Evolutionary conservation across 495 filamentous ascomycete genomes (phyloP), one percentile per base, ranked within the genome.

Genomic region (Penicillium arizonense): DNA sequence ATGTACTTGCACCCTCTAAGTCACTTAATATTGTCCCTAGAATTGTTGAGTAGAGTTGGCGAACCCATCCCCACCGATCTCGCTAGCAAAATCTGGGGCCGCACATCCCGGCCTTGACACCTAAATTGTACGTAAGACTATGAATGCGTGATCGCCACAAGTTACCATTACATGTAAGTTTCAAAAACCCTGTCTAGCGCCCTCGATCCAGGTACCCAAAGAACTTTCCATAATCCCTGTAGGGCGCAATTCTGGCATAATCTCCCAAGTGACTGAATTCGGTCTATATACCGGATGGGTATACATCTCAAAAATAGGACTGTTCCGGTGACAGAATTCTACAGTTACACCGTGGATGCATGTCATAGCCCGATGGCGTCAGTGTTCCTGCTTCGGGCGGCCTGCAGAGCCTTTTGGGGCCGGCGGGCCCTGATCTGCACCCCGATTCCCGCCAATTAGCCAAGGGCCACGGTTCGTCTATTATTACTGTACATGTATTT

Each of bases 81-180:
- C 61, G 61, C 61, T 65, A 65, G 62, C 47, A 36, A 60, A 65
- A 65, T 58, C 63, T 65, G 63, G 63, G 63, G 63, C 63, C 63
- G 63, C 60, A 63, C 54, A 53, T 59, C 59, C 54, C 56, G 55
- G 37, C 50, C 47, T 57, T 53, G 45, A 59, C 37, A 56, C 36
- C 35, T 56, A 32, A 30, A 30, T 30, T 30, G 28, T 30, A 30
- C 28, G 28, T 30, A 30, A 30, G 28, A 30, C 28, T 18, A 18
- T 18, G 18, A 18, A 18, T 18, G 18, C 1, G 18, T 18, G 18
- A 18, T 18, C 18, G 18, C 18, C 18, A 18, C 18, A 18, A 18
- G 18, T 18, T 18, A 18, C 18, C 18, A 37, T 37, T 18, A 18
- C n/a, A 16, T 39, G 14, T 12, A 14, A 14, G 23, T 37, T 45